Evolutionary conservation across 352 stramenopile genomes (phyloP), one percentile per base, ranked within the genome.

Genomic region (Phytophthora megakarya): DNA sequence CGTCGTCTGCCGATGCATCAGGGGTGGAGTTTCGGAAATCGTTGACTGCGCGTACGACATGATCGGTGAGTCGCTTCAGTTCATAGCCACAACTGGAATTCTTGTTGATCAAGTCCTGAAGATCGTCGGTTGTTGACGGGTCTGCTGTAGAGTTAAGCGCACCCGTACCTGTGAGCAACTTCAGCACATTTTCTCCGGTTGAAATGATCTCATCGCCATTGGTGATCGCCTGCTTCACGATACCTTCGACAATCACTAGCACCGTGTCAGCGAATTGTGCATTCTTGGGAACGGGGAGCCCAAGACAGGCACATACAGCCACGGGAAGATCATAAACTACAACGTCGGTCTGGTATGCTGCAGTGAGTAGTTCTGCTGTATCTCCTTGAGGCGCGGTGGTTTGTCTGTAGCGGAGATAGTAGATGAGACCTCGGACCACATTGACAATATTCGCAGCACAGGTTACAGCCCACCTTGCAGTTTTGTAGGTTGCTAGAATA

Each of bases 271-370:
- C 26, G 46, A 58, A 71, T 23, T 53, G 30, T 12, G 45, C 18
- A 13, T 58, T 67, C 8, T 16, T 43, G 1, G 73, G 71, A 0
- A 70, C 54, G 0, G 74, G 63, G 11, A 86, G n/a, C 2, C 74
- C 74, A 10, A 86, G 48, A 30, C 80, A 88, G 23, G 67, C 76
- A 16, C 69, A 64, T n/a, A 86, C 73, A 1, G 75, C 80, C 7
- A 79, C 54, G 0, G 80, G 80, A 16, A 88, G 35, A 48, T 89
- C 80, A 28, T 71, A 65, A 0, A 85, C 26, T 0, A 73, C 78
- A 12, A 89, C 73, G 50, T 89, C 72, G 19, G 64, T 72, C 46
- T 70, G 55, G 15, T 62, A 70, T 0, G 62, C 62, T 23, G 48
- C 48, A 9, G 40, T 45, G 4, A 70, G 40, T 18, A 70, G 6